Evolutionary conservation across 1,139 yeast genomes (phyloP), one percentile per base, ranked within the genome.

Genomic region (Pichia sp.): DNA sequence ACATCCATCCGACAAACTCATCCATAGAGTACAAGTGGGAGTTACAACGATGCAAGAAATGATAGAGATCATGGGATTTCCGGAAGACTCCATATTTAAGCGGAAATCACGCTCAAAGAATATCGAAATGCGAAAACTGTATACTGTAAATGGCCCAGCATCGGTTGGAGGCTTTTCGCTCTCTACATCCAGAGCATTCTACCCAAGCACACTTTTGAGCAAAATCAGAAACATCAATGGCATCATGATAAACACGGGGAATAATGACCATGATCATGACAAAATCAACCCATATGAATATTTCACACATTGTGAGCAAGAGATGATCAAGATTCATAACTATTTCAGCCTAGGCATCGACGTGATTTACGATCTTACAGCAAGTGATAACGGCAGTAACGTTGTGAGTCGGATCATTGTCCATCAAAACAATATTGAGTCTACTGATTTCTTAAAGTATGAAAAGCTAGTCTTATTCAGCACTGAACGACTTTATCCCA

Each of bases 341-440:
- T 75, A 76, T 50, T 75, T 66, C 51, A 54, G 62, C 20, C 61
- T 55, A 39, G 83, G 83, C 0, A 52, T 75, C 30, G 82, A 75
- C 50, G 53, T 74, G 6, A 53, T 74, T 25, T 76, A 73, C 49
- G 68, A 68, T 39, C 50, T 68, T 30, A 62, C 61, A 42, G 38
- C 43, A 2, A 35, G 46, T 4, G 39, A 40, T 4, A 44, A 40
- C 32, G 55, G 53, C 2, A 45, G 53, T 5, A 64, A 67, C 3
- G 49, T 57, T 0, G 53, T 73, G 18, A 58, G 58, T 28, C 72
- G 72, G 39, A 42, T 73, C 1, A 60, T 73, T 2, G 32, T 73
- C 7, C 81, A 76, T 50, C 66, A 66, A 44, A 79, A 78, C 26
- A 50, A 67, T 8, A 61, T 71, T 12, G 72, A 70, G 48, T 64